Evolutionary conservation across 106 monocot species (phyloP), one percentile per base, ranked within the genome.

Genomic region (Dendrobium officinale): DNA sequence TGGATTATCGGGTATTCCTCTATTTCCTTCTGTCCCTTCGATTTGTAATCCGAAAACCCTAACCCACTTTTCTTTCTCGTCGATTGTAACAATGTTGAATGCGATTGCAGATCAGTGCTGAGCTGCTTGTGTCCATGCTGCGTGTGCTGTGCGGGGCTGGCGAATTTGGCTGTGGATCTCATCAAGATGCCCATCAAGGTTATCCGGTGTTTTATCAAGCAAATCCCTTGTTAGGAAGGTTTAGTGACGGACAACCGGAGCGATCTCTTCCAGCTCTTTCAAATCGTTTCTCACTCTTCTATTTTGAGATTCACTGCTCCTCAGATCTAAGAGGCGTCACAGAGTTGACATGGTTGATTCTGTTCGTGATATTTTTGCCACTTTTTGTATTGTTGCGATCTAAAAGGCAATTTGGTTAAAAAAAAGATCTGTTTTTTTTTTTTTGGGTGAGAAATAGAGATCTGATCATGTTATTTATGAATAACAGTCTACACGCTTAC

Each of bases 1-100:
- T 93, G 89, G 88, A 73, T 91, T 42, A 2, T 93, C 22, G 93
- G 93, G 93, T 91, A 13, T 72, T 74, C 79, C 75, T 16, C 55
- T 42, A 47, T 8, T 42, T 41, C 37, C 9, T 7, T 20, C 13
- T n/a, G 29, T 44, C 76, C 47, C 42, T 31, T 75, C 43, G 19
- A 44, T 31, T 3, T 11, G 11, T 49, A 1, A 9, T 51, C 29
- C 49, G 10, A 43, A 76, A 27, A 49, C 49, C 76, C 49, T 26
- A 49, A 76, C 0, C 1, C 1, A 7, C 11, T 17, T 18, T 26
- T 76, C 76, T 27, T 26, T 29, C 3, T 51, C 49, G 2, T 51
- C 44, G 4, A 1, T 42, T 40, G 17, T 33, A 68, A 70, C 70
- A 16, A 70, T 33, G 70, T 29, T 29, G 77, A 5, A 27, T 55